Evolutionary conservation across 371 early-diverging fungal genomes (phyloP), one percentile per base, ranked within the genome.

Genomic region (Mortierella sp.): DNA sequence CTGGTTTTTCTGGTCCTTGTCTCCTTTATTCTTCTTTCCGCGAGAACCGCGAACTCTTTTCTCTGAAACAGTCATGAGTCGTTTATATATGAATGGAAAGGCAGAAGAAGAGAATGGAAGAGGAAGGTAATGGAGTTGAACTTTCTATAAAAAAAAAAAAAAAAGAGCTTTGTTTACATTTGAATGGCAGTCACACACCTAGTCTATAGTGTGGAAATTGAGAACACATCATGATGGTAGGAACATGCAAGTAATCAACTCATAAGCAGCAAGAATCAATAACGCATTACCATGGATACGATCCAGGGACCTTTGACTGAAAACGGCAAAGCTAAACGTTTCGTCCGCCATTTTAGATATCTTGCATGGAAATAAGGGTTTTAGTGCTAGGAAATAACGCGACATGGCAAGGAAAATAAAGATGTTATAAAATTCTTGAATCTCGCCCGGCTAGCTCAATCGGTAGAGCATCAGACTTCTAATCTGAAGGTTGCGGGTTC

Each of bases 391-490:
- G 43, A 43, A 43, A 43, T 43, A 43, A 43, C 43, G 43, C 5
- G 43, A 10, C 3, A 8, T 5, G 43, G 1, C 5, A 10, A 13
- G 43, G 13, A 13, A 43, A 10, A 43, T 43, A 10, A 43, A 3
- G 1, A 13, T 13, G 7, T 43, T 43, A 43, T 43, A 10, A 10
- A 13, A 43, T 43, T 13, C 43, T 13, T 43, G 13, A 43, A 43
- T 28, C 40, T 48, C 38, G 94, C 95, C 95, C 92, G 92, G 94
- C 92, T 95, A 96, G 95, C 95, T 95, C 96, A 96, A 94, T 95
- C 93, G 95, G 95, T 92, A 96, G 96, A 96, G 96, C 96, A 94
- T 94, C 92, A 94, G 96, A 94, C 96, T 96, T 93, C 95, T 96
- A 95, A 96, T 93, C 95, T 94, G 91, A 94, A 94, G 95, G 96